Evolutionary conservation across 257 asterid species (phyloP).

Genomic region (Lycium barbarum): DNA sequence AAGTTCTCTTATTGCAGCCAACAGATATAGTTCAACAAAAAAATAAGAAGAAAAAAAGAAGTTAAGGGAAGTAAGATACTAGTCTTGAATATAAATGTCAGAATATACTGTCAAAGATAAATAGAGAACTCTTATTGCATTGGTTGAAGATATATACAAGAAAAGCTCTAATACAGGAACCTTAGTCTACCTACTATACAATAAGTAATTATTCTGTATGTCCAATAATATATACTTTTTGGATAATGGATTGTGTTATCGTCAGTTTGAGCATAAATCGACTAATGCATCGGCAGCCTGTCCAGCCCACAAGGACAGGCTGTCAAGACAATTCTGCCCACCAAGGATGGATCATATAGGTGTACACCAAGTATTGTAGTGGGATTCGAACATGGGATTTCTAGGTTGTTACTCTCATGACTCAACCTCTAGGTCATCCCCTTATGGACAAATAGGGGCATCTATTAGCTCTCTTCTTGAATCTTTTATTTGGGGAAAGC

Average conservation of each 20-base stretch:
- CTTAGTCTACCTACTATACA: neutral
- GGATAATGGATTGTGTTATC: neutral
- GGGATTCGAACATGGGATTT: neutral
- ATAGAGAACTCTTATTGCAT: neutral
- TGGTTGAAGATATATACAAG: neutral
- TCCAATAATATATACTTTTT: neutral
- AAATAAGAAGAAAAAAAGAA: neutral
- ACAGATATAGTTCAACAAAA: neutral
- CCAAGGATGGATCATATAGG: neutral
- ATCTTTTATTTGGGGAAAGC: neutral
- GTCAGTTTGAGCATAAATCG: too few relatives aligned
- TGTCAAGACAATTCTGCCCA: neutral
- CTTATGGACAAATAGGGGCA: neutral
- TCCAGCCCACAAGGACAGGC: neutral
- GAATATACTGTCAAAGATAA: neutral
- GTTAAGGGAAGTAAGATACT: neutral
- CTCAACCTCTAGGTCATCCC: conserved; percentile 8
- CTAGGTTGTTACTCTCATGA: conserved; percentile 6
- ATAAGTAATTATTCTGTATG: neutral
- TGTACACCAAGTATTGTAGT: neutral
- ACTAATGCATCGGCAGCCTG: too few relatives aligned
- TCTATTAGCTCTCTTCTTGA: neutral
- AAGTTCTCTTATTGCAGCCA: neutral
- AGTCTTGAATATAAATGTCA: neutral
- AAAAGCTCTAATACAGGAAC: neutral